phyloP scores from a whole-genome alignment of 495 filamentous ascomycete genomes.

The Penicillium dipodomyicola region DNA sequence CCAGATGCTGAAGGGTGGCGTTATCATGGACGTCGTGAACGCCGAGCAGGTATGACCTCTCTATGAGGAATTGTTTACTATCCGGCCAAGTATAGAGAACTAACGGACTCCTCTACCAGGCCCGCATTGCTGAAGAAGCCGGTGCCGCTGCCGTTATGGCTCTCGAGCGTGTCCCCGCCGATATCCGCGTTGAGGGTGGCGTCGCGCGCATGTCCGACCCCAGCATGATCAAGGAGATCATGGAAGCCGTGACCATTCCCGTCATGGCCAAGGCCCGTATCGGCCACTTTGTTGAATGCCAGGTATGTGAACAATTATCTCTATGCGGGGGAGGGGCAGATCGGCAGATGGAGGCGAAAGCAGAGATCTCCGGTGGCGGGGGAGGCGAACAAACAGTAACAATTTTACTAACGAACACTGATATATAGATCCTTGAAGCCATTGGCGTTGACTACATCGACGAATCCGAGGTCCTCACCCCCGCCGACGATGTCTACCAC shows the following conservation, averaged over 20 bases:
- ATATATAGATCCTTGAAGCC: constrained; percentile 77
- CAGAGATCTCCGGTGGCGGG: neutral
- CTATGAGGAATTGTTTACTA: neutral
- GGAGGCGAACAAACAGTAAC: neutral
- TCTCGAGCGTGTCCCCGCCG: constrained; percentile 93
- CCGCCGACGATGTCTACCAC: constrained; percentile 86
- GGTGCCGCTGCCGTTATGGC: constrained; percentile 98
- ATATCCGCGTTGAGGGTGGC: constrained; percentile 89
- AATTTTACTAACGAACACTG: constrained; percentile 13
- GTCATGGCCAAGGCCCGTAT: constrained; percentile 99
- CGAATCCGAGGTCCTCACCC: constrained; percentile 94
- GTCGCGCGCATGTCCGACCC: constrained; percentile 98
- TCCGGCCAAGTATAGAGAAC: neutral
- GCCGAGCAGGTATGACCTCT: constrained; percentile 66
- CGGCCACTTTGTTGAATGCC: constrained; percentile 96
- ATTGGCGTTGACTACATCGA: constrained; percentile 97
- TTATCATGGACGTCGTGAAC: constrained; percentile 99
- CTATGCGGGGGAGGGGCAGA: constrained; percentile 8
- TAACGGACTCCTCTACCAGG: constrained; percentile 40
- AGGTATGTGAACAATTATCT: constrained; percentile 46
- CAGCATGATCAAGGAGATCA: constrained; percentile 92
- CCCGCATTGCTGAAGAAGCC: constrained; percentile 95
- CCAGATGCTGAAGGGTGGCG: constrained; percentile 96
- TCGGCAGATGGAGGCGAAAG: neutral
- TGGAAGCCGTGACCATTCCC: constrained; percentile 94